Evolutionary conservation across 1,284 basidiomycete genomes (phyloP).

Genomic region (Xanthoconium separans): DNA sequence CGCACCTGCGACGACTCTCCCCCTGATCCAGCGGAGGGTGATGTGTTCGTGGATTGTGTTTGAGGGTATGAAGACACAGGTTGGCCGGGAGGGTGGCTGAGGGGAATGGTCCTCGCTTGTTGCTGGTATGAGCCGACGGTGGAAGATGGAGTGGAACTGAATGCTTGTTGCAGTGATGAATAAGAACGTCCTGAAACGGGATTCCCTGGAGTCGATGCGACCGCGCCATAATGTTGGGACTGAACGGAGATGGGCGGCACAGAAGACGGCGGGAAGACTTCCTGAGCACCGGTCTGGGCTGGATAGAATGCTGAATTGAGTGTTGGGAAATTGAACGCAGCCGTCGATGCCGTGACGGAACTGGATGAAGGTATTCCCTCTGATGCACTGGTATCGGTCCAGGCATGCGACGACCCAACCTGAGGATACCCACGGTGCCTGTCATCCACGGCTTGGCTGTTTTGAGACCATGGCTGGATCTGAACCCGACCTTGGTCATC

Average conservation of each 20-base stretch:
- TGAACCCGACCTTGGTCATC: constrained; percentile 25
- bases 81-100: constrained; percentile 15
- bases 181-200: constrained; percentile 26
- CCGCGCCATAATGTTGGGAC: constrained; percentile 28
- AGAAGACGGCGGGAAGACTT: constrained; percentile 22
- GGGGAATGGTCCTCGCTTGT: constrained; percentile 17
- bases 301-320: constrained; percentile 48
- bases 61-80: constrained; percentile 23
- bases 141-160: constrained; percentile 19
- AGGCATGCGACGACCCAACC: constrained; percentile 26
- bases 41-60: constrained; percentile 13
- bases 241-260: constrained; percentile 32
- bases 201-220: constrained; percentile 18
- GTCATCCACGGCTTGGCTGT: constrained; percentile 24
- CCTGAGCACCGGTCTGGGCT: constrained; percentile 27
- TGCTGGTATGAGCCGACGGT: constrained; percentile 22
- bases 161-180: constrained; percentile 28
- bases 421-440: constrained; percentile 33
- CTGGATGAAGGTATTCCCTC: constrained; percentile 22
- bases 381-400: constrained; percentile 21
- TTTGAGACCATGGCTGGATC: constrained; percentile 28
- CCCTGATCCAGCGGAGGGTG: constrained; percentile 29
- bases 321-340: constrained; percentile 35
- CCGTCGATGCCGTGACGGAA: constrained; percentile 21
- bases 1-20: constrained; percentile 27